Conservation (phyloP, 805 yeast species). For the Komagataella populi region DNA sequence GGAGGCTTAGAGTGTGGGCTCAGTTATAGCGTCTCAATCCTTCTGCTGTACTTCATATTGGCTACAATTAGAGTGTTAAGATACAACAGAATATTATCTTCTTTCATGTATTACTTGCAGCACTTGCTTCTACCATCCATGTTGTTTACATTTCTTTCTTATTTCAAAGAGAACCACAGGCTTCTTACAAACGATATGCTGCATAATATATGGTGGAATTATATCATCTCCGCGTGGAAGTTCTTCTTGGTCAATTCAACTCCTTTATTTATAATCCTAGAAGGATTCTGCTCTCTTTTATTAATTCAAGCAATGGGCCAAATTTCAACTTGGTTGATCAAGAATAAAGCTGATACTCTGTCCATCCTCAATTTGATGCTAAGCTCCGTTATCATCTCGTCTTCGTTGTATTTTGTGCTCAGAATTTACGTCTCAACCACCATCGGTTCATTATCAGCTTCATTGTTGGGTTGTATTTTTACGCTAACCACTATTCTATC, state of each 20-base stretch:
- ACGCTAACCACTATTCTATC: slow-evolving; percentile 67
- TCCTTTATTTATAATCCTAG: slow-evolving; percentile 76
- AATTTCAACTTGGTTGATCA: slow-evolving; percentile 55
- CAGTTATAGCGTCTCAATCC: slow-evolving; percentile 64
- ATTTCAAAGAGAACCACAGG: slow-evolving; percentile 25
- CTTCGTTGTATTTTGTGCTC: slow-evolving; percentile 65
- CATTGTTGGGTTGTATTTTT: slow-evolving; percentile 74
- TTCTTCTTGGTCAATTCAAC: slow-evolving; percentile 65
- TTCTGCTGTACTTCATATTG: slow-evolving; percentile 52
- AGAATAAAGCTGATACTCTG: slow-evolving; percentile 60
- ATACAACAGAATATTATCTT: slow-evolving; percentile 28
- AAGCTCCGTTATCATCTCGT: slow-evolving; percentile 65
- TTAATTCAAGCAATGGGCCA: slow-evolving; percentile 91
- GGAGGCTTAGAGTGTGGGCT: slow-evolving; percentile 89
- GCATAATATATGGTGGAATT: slow-evolving; percentile 18
- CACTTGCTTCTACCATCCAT: slow-evolving; percentile 75
- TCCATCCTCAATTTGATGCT: slow-evolving; percentile 57
- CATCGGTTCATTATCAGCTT: slow-evolving; percentile 61
- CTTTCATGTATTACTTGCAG: slow-evolving; percentile 61
- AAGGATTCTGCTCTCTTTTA: slow-evolving; percentile 84
- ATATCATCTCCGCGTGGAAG: slow-evolving; percentile 55
- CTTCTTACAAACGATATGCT: slow-evolving; percentile 5
- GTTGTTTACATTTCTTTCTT: slow-evolving; percentile 51
- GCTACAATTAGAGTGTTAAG: slow-evolving; percentile 56
- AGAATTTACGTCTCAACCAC: slow-evolving; percentile 64